Conservation (phyloP, 1,284 basidiomycete species). For the Tilletia indica region DNA sequence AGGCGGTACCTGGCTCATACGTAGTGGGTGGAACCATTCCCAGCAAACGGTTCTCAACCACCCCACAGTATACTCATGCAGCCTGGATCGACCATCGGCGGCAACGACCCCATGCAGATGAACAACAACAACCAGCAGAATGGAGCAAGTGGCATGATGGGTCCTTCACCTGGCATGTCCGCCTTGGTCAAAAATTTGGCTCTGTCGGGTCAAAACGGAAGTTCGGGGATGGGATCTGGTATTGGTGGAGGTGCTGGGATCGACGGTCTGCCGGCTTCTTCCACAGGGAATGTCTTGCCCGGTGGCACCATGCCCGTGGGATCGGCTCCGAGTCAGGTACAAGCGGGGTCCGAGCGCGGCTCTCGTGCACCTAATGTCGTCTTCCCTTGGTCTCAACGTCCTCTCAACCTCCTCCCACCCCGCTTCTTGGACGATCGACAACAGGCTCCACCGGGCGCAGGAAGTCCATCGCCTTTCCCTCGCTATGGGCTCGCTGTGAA, state of each 20-base stretch:
- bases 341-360: background rate
- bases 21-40: too few species aligned
- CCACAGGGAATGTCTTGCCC: constrained; percentile 11
- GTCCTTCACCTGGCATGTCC: background rate
- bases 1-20: background rate
- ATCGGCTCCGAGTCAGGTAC: background rate
- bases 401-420: constrained; percentile 51
- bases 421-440: constrained; percentile 52
- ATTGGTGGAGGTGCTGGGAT: background rate
- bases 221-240: background rate
- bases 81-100: background rate
- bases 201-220: background rate
- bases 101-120: background rate
- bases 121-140: background rate
- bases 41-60: background rate
- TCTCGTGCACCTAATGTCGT: constrained; percentile 31
- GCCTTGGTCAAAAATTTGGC: background rate
- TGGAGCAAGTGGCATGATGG: background rate
- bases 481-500: constrained; percentile 97
- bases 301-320: background rate
- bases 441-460: constrained; percentile 50
- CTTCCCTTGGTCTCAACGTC: constrained; percentile 54
- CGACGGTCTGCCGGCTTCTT: constrained; percentile 16
- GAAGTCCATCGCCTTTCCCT: constrained; percentile 73
- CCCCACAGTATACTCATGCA: background rate